Evolutionary conservation across 805 yeast genomes (phyloP).

Genomic region (Ogataea degrootiae): DNA sequence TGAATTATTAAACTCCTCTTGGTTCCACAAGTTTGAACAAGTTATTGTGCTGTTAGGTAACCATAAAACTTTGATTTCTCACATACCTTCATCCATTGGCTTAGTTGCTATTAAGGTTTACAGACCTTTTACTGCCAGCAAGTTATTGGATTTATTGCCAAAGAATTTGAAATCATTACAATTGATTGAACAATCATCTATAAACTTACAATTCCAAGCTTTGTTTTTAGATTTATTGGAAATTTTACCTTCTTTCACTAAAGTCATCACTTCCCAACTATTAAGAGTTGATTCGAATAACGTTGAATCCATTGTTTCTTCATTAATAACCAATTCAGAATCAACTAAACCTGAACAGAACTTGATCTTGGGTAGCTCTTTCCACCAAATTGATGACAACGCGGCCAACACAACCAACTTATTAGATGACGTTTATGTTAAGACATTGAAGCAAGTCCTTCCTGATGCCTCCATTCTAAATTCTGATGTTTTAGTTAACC

Average conservation of each 20-base stretch:
- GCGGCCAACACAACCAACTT: conserved; percentile 11
- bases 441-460: conserved; percentile 61
- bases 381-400: conserved; percentile 18
- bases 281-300: conserved; percentile 37
- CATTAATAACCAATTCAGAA: conserved; percentile 48
- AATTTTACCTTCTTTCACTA: conserved; percentile 42
- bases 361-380: conserved; percentile 50
- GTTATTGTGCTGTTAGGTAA: conserved; percentile 65
- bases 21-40: conserved; percentile 24
- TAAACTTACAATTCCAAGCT: conserved; percentile 29
- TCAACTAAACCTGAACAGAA: conserved; percentile 56
- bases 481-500: conserved; percentile 55
- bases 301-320: conserved; percentile 38
- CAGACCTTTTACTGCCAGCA: conserved; percentile 65
- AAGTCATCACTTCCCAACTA: conserved; percentile 55
- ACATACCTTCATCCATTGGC: conserved; percentile 30
- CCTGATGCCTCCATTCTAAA: conserved; percentile 47
- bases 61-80: conserved; percentile 22
- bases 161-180: conserved; percentile 46
- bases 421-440: conserved; percentile 58
- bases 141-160: conserved; percentile 49
- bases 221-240: conserved; percentile 72
- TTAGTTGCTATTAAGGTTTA: conserved; percentile 58
- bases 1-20: conserved; percentile 29
- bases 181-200: conserved; percentile 62